A percentile compares a stretch with the other conserved stretches of the same genome.
Conservation (phyloP, 2,329 filamentous ascomycete genomes). For the Penicillium decumbens region DNA sequence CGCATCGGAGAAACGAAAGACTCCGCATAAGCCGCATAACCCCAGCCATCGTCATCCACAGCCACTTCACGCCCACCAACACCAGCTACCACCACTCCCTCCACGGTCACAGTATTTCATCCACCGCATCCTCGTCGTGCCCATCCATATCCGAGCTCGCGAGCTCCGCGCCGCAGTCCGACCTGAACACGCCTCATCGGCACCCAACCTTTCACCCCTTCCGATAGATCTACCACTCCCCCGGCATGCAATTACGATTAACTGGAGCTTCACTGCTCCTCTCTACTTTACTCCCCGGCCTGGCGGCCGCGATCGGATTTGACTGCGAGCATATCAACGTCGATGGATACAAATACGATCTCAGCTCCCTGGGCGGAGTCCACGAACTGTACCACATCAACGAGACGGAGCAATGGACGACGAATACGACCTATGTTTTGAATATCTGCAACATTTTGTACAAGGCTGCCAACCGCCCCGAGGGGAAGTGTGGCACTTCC, state of each 20-base stretch:
- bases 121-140: neutral
- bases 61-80: constrained; percentile 1
- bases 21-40: constrained; percentile 13
- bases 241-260: constrained; percentile 34
- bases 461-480: constrained; percentile 24
- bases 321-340: constrained; percentile 37
- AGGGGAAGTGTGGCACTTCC: constrained; percentile 30
- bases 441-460: constrained; percentile 34
- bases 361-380: constrained; percentile 37
- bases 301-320: constrained; percentile 32
- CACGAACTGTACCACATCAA: constrained; percentile 35
- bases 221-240: constrained; percentile 1
- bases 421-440: constrained; percentile 37
- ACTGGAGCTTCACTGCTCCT: constrained; percentile 23
- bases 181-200: neutral
- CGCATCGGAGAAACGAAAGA: constrained; percentile 30
- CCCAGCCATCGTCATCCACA: constrained; percentile 15
- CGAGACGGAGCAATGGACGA: constrained; percentile 23
- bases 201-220: neutral
- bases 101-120: neutral
- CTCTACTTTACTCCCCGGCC: constrained; percentile 25
- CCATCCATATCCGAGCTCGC: constrained; percentile 3
- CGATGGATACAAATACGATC: constrained; percentile 38
- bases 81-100: constrained; percentile 1
- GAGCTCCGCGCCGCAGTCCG: constrained; percentile 3